These are phyloP conservation scores for Pezizomycotina sp. DNA, from an alignment of 2,329 filamentous ascomycete genomes.

Conservation along the genomic window DNA sequence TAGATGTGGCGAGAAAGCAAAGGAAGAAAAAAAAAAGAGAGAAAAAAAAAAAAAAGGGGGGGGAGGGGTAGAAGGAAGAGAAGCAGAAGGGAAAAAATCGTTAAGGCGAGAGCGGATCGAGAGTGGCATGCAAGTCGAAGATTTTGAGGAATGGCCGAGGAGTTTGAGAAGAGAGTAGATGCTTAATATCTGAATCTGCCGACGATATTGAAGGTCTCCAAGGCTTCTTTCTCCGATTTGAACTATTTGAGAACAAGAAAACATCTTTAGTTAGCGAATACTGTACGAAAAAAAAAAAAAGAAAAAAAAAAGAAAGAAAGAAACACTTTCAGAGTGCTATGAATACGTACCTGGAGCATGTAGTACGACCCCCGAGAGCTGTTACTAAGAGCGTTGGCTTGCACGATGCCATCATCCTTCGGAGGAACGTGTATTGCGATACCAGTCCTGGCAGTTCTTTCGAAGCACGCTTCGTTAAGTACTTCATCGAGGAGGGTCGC, in stretches of 20 bases:
- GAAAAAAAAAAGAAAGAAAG: background rate
- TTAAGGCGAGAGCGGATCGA: background rate
- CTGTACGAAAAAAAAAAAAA: constrained; percentile 3
- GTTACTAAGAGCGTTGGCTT: constrained; percentile 42
- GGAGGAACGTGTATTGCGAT: constrained; percentile 85
- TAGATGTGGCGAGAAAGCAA: constrained; percentile 1
- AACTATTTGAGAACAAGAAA: constrained; percentile 28
- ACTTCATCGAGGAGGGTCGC: constrained; percentile 65
- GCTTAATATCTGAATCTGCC: constrained; percentile 36
- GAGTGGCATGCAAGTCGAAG: background rate
- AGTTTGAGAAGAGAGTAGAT: background rate
- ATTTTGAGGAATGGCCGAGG: background rate
- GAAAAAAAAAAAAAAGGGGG: background rate
- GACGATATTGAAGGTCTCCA: constrained; percentile 39
- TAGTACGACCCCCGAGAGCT: constrained; percentile 42
- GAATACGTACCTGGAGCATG: constrained; percentile 42
- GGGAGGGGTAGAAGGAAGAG: constrained; percentile 1
- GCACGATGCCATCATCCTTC: constrained; percentile 39
- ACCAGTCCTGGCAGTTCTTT: constrained; percentile 64
- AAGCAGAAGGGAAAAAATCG: background rate
- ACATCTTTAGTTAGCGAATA: constrained; percentile 2
- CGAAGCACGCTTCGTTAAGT: constrained; percentile 68
- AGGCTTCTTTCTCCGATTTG: constrained; percentile 38
- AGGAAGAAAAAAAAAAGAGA: constrained; percentile 1
- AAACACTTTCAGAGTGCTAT: background rate